Evolutionary conservation across 2,329 filamentous ascomycete genomes (phyloP).

Genomic region (Penicillium fuscoglaucum): DNA sequence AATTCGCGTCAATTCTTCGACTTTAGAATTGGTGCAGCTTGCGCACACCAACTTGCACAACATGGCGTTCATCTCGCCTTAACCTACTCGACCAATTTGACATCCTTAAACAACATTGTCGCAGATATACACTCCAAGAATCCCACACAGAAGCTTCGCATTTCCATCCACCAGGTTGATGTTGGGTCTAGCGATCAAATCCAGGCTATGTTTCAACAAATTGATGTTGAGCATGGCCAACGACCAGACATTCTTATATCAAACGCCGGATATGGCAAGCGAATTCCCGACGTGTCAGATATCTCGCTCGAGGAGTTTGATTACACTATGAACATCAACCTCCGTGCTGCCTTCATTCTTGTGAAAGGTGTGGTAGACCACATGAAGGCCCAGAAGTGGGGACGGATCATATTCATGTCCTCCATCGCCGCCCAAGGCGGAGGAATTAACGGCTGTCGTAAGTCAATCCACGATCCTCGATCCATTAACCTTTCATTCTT

Average conservation of each 20-base stretch:
- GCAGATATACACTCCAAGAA: slow-evolving; percentile 41
- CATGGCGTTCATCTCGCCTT: slow-evolving; percentile 57
- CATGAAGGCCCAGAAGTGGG: slow-evolving; percentile 63
- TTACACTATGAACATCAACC: slow-evolving; percentile 61
- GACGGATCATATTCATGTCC: slow-evolving; percentile 63
- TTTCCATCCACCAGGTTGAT: slow-evolving; percentile 61
- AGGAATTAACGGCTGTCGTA: slow-evolving; percentile 62
- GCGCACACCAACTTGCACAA: slow-evolving; percentile 55
- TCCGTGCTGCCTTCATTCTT: slow-evolving; percentile 63
- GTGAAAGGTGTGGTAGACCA: slow-evolving; percentile 60
- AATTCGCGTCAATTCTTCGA: background rate
- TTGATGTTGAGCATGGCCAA: slow-evolving; percentile 54
- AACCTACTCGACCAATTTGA: slow-evolving; percentile 57
- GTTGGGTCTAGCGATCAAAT: slow-evolving; percentile 58
- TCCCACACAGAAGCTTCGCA: slow-evolving; percentile 35
- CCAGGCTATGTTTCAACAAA: slow-evolving; percentile 56
- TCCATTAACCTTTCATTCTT: no score
- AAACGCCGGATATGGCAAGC: slow-evolving; percentile 67
- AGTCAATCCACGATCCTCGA: slow-evolving; percentile 13
- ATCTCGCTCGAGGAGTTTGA: slow-evolving; percentile 66
- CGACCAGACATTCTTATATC: slow-evolving; percentile 64
- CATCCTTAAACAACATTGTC: slow-evolving; percentile 49
- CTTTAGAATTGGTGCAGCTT: slow-evolving; percentile 59
- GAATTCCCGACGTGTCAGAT: slow-evolving; percentile 57
- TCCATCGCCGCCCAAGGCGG: slow-evolving; percentile 64